A percentile compares a stretch with the other conserved stretches of the same genome.
Conservation (phyloP, 805 yeast genomes). For the Lipomyces yamanashiensis region DNA sequence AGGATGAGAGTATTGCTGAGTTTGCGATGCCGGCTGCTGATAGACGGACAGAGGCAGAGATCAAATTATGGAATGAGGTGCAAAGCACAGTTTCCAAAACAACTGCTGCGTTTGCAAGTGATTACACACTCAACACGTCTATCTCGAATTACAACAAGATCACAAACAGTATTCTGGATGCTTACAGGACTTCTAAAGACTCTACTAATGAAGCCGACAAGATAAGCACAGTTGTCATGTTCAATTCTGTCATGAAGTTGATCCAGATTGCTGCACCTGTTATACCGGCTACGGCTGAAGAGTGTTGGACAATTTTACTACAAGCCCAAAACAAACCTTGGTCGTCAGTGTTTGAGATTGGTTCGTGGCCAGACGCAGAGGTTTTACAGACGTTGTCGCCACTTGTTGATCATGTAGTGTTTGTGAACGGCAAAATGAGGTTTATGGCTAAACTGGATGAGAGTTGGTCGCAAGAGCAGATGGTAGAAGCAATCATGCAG, state of each 20-base stretch:
- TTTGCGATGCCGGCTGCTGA: conserved; percentile 12
- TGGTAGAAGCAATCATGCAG: conserved; percentile 47
- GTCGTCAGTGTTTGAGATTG: conserved; percentile 57
- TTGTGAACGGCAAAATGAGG: conserved; percentile 74
- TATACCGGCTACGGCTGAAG: conserved; percentile 81
- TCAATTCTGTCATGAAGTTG: conserved; percentile 58
- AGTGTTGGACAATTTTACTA: conserved; percentile 64
- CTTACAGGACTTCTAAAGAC: conserved; percentile 39
- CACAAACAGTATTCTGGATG: conserved; percentile 57
- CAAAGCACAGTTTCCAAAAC: conserved; percentile 56
- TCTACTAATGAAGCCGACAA: conserved; percentile 7
- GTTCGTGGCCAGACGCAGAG: conserved; percentile 66
- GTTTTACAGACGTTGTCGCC: conserved; percentile 16
- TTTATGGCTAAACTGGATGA: conserved; percentile 42
- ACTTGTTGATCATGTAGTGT: conserved; percentile 51
- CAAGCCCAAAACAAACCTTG: conserved; percentile 43
- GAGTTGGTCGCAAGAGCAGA: conserved; percentile 42
- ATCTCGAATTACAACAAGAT: conserved; percentile 89
- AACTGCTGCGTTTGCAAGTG: conserved; percentile 61
- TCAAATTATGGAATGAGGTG: conserved; percentile 60
- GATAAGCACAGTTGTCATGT: conserved; percentile 36
- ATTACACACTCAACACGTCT: conserved; percentile 76
- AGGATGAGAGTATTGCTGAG: not conserved
- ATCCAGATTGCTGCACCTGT: conserved; percentile 76
- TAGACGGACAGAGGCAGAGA: conserved; percentile 52